A percentile compares a stretch with the other conserved stretches of the same genome.
phyloP scores from a whole-genome alignment of 2,329 filamentous ascomycete genomes.

The Monosporascus sp. region DNA sequence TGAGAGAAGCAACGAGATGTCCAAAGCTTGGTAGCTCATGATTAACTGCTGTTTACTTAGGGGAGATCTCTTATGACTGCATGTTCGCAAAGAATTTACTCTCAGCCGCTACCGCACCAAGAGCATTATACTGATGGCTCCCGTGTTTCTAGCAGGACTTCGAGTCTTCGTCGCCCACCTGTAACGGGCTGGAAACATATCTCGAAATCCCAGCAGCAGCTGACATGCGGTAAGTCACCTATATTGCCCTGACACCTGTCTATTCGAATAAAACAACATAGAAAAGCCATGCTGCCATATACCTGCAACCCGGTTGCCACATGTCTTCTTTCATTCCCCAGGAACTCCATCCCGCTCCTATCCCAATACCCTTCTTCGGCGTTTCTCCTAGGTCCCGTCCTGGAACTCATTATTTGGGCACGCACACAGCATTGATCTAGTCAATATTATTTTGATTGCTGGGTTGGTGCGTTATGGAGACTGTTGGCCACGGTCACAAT shows the following conservation, averaged over 20 bases:
- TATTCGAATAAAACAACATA: neutral
- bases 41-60: conserved; percentile 15
- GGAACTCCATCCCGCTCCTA: too few species aligned
- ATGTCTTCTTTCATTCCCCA: too few species aligned
- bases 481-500: neutral
- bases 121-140: conserved; percentile 26
- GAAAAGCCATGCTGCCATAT: too few species aligned
- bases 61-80: conserved; percentile 1
- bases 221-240: conserved; percentile 49
- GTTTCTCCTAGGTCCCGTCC: neutral
- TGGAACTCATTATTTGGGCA: neutral
- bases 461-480: neutral
- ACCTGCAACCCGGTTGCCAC: too few species aligned
- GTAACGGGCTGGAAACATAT: conserved; percentile 44
- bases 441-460: conserved; percentile 1
- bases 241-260: conserved; percentile 1
- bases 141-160: conserved; percentile 43
- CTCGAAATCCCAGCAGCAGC: conserved; percentile 44
- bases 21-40: conserved; percentile 20
- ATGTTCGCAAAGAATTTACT: neutral
- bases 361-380: neutral
- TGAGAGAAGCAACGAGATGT: conserved; percentile 9
- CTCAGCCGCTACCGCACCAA: conserved; percentile 7
- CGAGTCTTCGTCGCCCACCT: conserved; percentile 45
- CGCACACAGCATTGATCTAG: neutral